Conservation (phyloP, 495 filamentous ascomycete species). For the Aspergillus diversus region DNA sequence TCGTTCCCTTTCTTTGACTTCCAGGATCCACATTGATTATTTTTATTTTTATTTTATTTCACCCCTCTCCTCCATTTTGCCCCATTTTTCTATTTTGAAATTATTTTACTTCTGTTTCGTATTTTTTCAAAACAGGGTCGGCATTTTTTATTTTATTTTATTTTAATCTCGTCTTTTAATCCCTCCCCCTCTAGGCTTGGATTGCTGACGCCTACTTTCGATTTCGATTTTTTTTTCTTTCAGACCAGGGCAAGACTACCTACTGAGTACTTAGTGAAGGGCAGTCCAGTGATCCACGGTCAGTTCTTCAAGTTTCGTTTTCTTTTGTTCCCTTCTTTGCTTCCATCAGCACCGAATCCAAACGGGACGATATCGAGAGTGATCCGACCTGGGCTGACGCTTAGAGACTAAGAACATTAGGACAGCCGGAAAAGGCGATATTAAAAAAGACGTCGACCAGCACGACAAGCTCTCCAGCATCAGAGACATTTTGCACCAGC, state of each 20-base stretch:
- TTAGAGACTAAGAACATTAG: conserved; percentile 14
- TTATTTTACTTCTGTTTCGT: conserved; percentile 8
- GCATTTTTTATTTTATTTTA: conserved; percentile 10
- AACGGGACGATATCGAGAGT: conserved; percentile 18
- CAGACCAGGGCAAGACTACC: conserved; percentile 9
- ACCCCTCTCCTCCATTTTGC: conserved; percentile 15
- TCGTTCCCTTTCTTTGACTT: conserved; percentile 19
- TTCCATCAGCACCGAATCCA: conserved; percentile 17
- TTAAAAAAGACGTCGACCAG: conserved; percentile 6
- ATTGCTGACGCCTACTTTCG: conserved; percentile 19
- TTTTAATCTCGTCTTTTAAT: conserved; percentile 17
- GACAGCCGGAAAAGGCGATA: neutral
- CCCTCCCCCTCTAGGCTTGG: conserved; percentile 19
- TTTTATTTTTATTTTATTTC: conserved; percentile 15
- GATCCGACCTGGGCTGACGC: conserved; percentile 14
- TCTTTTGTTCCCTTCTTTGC: conserved; percentile 3
- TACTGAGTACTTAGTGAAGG: conserved; percentile 21
- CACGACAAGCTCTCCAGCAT: conserved; percentile 18
- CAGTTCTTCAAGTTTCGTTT: conserved; percentile 14
- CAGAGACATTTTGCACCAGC: conserved; percentile 26
- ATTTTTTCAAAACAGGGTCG: conserved; percentile 12
- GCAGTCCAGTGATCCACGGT: conserved; percentile 22
- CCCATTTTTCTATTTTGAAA: neutral
- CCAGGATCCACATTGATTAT: conserved; percentile 24
- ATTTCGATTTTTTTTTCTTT: conserved; percentile 15